Evolutionary conservation across 2,329 filamentous ascomycete species (phyloP).

Genomic region (Cordyceps cicadae): DNA sequence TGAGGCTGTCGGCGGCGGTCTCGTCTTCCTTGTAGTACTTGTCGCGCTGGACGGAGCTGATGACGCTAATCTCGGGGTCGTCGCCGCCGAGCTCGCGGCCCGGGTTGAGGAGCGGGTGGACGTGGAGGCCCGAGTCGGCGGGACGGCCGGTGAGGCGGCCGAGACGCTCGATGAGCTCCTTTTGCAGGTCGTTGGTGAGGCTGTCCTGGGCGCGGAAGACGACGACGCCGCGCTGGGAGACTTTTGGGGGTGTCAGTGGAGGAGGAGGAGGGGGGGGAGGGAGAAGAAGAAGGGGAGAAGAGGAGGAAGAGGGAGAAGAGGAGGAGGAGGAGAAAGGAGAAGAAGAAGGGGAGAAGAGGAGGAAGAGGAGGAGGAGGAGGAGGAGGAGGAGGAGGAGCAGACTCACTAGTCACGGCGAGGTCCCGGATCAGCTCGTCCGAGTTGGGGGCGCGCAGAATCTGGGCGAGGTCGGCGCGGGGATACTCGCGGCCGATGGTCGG

Average conservation of each 20-base stretch:
- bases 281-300: no score
- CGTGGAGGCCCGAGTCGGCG: constrained; percentile 46
- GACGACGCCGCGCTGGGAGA: constrained; percentile 61
- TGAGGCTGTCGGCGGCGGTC: constrained; percentile 26
- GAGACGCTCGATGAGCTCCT: constrained; percentile 53
- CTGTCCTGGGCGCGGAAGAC: constrained; percentile 60
- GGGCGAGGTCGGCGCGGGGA: constrained; percentile 48
- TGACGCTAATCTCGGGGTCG: constrained; percentile 56
- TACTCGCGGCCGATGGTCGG: constrained; percentile 56
- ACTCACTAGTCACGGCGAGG: constrained; percentile 56
- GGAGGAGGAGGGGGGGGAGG: neutral
- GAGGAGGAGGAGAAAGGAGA: no score
- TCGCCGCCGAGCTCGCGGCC: constrained; percentile 42
- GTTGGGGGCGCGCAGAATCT: constrained; percentile 53
- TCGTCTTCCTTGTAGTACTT: constrained; percentile 33
- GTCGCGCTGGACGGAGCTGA: constrained; percentile 48
- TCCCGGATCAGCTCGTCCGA: constrained; percentile 56
- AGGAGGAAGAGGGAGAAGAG: no score
- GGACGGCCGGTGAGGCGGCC: constrained; percentile 52
- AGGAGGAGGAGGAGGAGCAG: no score
- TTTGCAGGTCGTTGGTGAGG: constrained; percentile 55
- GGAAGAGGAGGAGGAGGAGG: no score
- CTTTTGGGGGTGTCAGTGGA: constrained; percentile 26
- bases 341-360: no score
- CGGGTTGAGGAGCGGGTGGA: constrained; percentile 50